A percentile compares a stretch with the other conserved stretches of the same genome.
Evolutionary conservation across 768 basidiomycete genomes (phyloP).

Genomic region (Collybiopsis confluens): DNA sequence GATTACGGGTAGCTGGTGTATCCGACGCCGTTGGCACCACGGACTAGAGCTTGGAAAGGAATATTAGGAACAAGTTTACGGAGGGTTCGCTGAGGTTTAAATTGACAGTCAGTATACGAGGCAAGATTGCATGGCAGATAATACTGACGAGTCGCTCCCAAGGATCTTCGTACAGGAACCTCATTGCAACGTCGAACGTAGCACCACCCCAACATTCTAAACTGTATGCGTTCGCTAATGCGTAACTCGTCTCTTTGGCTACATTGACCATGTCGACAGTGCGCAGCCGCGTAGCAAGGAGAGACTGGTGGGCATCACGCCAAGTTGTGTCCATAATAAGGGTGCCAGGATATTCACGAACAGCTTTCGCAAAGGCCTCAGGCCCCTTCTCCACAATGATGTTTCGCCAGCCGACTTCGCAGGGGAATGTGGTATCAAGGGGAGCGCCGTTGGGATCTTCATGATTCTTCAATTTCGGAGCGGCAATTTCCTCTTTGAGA

Average conservation of each 20-base stretch:
- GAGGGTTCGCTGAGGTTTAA: conserved; percentile 64
- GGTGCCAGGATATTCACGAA: conserved; percentile 91
- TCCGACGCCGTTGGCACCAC: conserved; percentile 98
- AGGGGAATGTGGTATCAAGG: conserved; percentile 79
- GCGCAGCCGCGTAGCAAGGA: conserved; percentile 92
- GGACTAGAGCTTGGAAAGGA: conserved; percentile 95
- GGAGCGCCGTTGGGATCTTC: conserved; percentile 71
- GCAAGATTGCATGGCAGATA: not conserved
- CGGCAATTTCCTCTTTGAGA: conserved; percentile 79
- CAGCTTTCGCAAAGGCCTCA: conserved; percentile 97
- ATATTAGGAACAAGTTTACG: conserved; percentile 97
- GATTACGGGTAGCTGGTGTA: conserved; percentile 94
- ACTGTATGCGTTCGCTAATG: conserved; percentile 92
- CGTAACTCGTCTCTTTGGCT: conserved; percentile 95
- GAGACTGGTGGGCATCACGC: conserved; percentile 98
- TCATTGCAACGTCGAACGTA: conserved; percentile 98
- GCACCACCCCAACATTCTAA: conserved; percentile 99
- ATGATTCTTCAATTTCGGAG: conserved; percentile 76
- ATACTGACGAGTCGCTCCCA: conserved; percentile 94
- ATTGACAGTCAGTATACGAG: not conserved
- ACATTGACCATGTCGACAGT: conserved; percentile 98
- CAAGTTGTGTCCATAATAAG: conserved; percentile 99
- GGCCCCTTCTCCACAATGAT: conserved; percentile 98
- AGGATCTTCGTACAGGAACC: conserved; percentile 99
- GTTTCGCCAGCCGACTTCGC: conserved; percentile 92